These are phyloP conservation scores for Lentinula guzmanii DNA, from an alignment of 768 basidiomycete genomes.

Conservation along the genomic window DNA sequence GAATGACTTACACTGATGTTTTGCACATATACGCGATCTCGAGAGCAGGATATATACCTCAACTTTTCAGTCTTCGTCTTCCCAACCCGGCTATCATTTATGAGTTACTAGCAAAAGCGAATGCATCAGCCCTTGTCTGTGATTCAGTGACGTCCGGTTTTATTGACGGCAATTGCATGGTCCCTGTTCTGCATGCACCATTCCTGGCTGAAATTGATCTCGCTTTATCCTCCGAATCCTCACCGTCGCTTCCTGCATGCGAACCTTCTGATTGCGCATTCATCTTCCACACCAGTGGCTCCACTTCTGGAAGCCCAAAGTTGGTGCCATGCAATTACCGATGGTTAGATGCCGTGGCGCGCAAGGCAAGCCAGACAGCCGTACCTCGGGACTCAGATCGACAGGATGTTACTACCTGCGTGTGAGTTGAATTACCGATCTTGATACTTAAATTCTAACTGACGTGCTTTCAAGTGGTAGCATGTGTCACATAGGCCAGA, in stretches of 20 bases:
- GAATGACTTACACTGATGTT: constrained; percentile 65
- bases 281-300: constrained; percentile 79
- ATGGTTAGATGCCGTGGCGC: constrained; percentile 55
- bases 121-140: constrained; percentile 59
- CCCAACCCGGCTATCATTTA: constrained; percentile 67
- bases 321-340: constrained; percentile 65
- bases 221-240: constrained; percentile 16
- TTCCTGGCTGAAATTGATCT: constrained; percentile 29
- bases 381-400: constrained; percentile 38
- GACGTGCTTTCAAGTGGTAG: constrained; percentile 53
- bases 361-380: constrained; percentile 51
- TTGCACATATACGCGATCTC: constrained; percentile 72
- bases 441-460: constrained; percentile 23
- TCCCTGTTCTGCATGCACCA: constrained; percentile 44
- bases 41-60: constrained; percentile 72
- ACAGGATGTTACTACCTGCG: constrained; percentile 68
- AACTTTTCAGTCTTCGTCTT: constrained; percentile 72
- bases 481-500: constrained; percentile 80
- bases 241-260: constrained; percentile 32
- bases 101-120: constrained; percentile 59
- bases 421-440: constrained; percentile 39
- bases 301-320: constrained; percentile 77
- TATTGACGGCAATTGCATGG: constrained; percentile 36
- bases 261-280: constrained; percentile 30
- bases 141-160: constrained; percentile 47